Conservation (phyloP, 1,284 basidiomycete genomes). For the Leucoagaricus sp. region DNA sequence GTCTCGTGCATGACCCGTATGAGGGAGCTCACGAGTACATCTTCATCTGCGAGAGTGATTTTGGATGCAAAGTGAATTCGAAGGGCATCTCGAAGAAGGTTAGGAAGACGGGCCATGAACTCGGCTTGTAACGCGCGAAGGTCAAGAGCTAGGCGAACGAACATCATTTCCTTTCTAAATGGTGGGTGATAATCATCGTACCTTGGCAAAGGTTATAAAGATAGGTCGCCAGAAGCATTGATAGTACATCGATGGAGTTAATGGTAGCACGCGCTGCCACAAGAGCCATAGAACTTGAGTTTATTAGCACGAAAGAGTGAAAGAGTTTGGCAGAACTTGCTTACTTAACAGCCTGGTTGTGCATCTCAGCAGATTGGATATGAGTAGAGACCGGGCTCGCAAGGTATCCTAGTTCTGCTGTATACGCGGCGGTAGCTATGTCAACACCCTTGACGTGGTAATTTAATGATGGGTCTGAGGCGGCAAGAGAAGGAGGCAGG, state of each 20-base stretch:
- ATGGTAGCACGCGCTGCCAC: conserved; percentile 81
- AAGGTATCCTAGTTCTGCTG: conserved; percentile 79
- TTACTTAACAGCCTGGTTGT: conserved; percentile 85
- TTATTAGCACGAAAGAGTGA: neutral
- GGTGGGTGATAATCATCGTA: conserved; percentile 19
- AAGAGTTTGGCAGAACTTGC: conserved; percentile 25
- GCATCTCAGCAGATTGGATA: conserved; percentile 85
- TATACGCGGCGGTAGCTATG: conserved; percentile 81
- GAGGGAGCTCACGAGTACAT: conserved; percentile 34
- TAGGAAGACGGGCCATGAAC: conserved; percentile 49
- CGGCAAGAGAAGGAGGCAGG: conserved; percentile 79
- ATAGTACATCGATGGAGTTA: conserved; percentile 74
- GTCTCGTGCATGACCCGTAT: conserved; percentile 45
- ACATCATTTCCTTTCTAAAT: neutral
- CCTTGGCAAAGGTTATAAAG: conserved; percentile 78
- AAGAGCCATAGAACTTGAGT: conserved; percentile 71
- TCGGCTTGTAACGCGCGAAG: conserved; percentile 70
- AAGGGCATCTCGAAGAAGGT: conserved; percentile 46
- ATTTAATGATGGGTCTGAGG: conserved; percentile 80
- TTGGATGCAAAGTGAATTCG: conserved; percentile 3
- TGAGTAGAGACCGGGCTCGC: conserved; percentile 86
- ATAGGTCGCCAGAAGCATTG: conserved; percentile 74
- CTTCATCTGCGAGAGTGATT: conserved; percentile 27
- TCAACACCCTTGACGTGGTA: conserved; percentile 87
- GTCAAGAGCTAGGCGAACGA: conserved; percentile 58